phyloP scores from a whole-genome alignment of 163 green algal species.

The Chloromonas sp. region DNA sequence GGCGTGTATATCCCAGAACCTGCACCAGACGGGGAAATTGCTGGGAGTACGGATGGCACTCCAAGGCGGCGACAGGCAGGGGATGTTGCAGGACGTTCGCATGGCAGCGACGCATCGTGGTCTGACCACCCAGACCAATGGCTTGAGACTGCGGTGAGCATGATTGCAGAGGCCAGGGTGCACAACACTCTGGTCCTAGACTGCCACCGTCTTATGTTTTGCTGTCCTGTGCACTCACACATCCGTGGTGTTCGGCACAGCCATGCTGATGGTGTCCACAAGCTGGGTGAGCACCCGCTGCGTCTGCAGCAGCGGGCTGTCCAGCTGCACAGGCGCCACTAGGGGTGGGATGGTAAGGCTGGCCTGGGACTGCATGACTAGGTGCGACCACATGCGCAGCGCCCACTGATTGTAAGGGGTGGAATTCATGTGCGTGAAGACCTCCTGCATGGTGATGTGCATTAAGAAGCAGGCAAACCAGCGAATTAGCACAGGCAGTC shows the following conservation, averaged over 20 bases:
- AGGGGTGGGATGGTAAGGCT: background rate
- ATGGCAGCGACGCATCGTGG: no score
- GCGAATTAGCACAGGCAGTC: background rate
- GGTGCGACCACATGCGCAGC: constrained; percentile 20
- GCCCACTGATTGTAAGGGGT: constrained; percentile 18
- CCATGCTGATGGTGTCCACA: background rate
- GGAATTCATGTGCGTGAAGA: constrained; percentile 1
- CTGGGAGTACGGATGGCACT: background rate
- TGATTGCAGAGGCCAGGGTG: no score
- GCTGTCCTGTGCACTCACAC: no score
- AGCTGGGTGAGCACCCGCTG: background rate
- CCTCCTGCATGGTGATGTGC: background rate
- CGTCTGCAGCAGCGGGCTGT: background rate
- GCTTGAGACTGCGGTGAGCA: no score
- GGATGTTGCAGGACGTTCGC: no score
- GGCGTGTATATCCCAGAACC: background rate
- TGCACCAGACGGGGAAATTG: background rate
- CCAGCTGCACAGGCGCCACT: background rate
- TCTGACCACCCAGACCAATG: no score
- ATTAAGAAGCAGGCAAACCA: background rate
- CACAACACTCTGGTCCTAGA: no score
- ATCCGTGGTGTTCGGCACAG: no score
- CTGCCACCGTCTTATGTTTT: no score
- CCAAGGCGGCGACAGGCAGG: no score
- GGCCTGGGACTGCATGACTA: constrained; percentile 13